Percentiles rank a stretch among this genome's conserved stretches.
phyloP scores from a whole-genome alignment of 1,139 yeast genomes.

The Candida tropicalis region DNA sequence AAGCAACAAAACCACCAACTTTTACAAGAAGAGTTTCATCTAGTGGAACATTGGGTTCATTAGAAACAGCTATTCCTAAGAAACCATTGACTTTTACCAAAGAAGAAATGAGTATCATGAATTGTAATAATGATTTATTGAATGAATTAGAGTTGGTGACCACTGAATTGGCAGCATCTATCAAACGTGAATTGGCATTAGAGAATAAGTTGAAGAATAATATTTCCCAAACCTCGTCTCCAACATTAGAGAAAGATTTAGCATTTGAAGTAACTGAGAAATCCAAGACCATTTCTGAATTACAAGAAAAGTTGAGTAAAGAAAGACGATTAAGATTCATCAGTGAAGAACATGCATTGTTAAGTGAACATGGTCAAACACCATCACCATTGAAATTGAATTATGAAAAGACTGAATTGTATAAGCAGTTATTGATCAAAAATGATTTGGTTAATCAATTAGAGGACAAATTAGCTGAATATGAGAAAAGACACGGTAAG shows the following conservation, averaged over 20 bases:
- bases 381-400: slow-evolving; percentile 60
- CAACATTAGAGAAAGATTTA: slow-evolving; percentile 7
- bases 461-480: slow-evolving; percentile 43
- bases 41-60: slow-evolving; percentile 9
- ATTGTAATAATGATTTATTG: slow-evolving; percentile 58
- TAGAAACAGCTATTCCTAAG: slow-evolving; percentile 6
- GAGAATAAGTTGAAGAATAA: slow-evolving; percentile 47
- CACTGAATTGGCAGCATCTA: slow-evolving; percentile 70
- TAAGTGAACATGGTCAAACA: slow-evolving; percentile 54
- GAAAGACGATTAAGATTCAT: slow-evolving; percentile 67
- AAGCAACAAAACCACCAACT: slow-evolving; percentile 11
- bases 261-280: slow-evolving; percentile 42
- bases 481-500: slow-evolving; percentile 17
- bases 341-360: slow-evolving; percentile 68
- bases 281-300: slow-evolving; percentile 48
- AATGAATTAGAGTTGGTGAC: slow-evolving; percentile 69
- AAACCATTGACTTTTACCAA: slow-evolving; percentile 42
- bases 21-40: slow-evolving; percentile 12
- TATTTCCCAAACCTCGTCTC: slow-evolving; percentile 5
- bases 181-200: slow-evolving; percentile 62
- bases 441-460: slow-evolving; percentile 49
- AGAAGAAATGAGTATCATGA: slow-evolving; percentile 64
- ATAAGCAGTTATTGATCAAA: slow-evolving; percentile 48
- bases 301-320: slow-evolving; percentile 60
- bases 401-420: slow-evolving; percentile 57